Evolutionary conservation across 2,329 filamentous ascomycete species (phyloP).

Genomic region (Nemania diffusa): DNA sequence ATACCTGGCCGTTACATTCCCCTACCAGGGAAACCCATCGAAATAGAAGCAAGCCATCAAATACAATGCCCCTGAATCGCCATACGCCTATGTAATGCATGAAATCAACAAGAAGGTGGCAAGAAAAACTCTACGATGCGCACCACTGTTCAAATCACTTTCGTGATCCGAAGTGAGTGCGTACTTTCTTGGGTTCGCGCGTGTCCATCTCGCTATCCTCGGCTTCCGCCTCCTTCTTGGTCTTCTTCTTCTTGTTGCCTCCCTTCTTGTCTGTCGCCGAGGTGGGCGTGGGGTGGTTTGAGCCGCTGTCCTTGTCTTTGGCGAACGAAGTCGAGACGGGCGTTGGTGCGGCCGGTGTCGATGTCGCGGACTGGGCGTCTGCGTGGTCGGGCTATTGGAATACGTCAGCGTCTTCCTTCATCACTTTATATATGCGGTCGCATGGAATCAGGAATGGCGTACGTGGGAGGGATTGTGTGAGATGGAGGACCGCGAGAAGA

Average conservation of each 20-base stretch:
- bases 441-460: constrained; percentile 29
- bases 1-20: background rate
- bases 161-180: constrained; percentile 67
- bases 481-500: constrained; percentile 75
- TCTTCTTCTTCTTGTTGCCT: constrained; percentile 61
- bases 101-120: background rate
- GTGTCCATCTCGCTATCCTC: constrained; percentile 70
- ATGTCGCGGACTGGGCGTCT: constrained; percentile 56
- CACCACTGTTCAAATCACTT: constrained; percentile 50
- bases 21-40: background rate
- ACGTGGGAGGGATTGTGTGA: constrained; percentile 64
- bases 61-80: constrained; percentile 8
- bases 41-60: background rate
- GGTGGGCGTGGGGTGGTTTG: constrained; percentile 66
- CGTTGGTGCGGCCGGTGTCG: constrained; percentile 63
- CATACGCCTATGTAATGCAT: constrained; percentile 13
- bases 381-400: constrained; percentile 52
- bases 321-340: constrained; percentile 65
- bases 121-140: background rate
- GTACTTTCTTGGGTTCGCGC: constrained; percentile 63
- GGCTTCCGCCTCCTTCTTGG: constrained; percentile 57
- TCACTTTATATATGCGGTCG: no score
- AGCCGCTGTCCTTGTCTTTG: constrained; percentile 54
- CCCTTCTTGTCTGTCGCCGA: constrained; percentile 59
- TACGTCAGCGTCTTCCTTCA: constrained; percentile 8